Conservation (phyloP, 495 filamentous ascomycete genomes). For the Neurospora sublineolata region DNA sequence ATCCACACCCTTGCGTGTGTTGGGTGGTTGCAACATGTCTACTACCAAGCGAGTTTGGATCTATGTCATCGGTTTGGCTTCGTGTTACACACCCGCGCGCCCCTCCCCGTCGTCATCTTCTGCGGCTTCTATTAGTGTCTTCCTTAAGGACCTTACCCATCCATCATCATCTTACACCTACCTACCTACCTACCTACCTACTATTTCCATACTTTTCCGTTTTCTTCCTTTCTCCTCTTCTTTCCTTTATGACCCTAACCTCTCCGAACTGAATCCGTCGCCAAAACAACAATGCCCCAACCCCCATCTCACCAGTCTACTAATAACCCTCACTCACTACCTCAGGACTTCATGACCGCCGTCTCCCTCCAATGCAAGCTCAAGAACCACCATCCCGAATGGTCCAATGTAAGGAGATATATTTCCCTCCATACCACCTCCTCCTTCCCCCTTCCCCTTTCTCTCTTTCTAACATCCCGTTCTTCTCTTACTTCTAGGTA, state of each 20-base stretch:
- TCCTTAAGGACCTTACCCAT: background rate
- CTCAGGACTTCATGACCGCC: slow-evolving; percentile 49
- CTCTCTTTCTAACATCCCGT: background rate
- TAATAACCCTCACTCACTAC: background rate
- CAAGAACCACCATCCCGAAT: slow-evolving; percentile 51
- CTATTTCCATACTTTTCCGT: background rate
- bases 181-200: background rate
- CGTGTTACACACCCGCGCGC: too few species aligned
- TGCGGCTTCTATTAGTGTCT: too few species aligned
- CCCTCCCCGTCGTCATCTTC: too few species aligned
- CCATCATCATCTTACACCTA: too few species aligned
- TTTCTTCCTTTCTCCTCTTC: background rate
- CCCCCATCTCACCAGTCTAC: background rate
- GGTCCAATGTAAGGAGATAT: slow-evolving; percentile 44
- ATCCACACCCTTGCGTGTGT: too few species aligned
- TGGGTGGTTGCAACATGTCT: too few species aligned
- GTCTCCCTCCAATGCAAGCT: slow-evolving; percentile 44
- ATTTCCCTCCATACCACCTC: background rate
- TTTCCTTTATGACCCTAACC: too few species aligned
- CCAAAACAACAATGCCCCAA: background rate
- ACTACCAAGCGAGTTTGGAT: too few species aligned
- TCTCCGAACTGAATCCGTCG: too few species aligned
- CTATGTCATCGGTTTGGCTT: too few species aligned
- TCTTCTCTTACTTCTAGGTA: slow-evolving; percentile 24
- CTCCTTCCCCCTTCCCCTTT: background rate